phyloP scores from a whole-genome alignment of 2,329 filamentous ascomycete species.

The Microcyclospora tardicrescens region DNA sequence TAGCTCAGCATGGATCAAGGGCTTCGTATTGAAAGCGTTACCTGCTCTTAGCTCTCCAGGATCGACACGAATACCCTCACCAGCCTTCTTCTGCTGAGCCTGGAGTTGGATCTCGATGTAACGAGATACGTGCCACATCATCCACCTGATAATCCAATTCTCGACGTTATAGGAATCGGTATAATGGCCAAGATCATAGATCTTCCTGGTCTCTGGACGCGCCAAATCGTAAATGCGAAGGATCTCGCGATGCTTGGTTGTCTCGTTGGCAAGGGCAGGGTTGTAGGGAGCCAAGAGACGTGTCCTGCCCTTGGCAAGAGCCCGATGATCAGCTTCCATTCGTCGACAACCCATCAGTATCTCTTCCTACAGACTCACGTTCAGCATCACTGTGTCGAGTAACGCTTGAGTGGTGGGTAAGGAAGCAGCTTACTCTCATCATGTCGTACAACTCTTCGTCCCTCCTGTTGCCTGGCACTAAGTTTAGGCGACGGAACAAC shows the following conservation, averaged over 20 bases:
- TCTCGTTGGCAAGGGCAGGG: constrained; percentile 36
- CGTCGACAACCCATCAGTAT: neutral
- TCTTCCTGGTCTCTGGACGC: constrained; percentile 25
- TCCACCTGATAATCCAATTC: constrained; percentile 41
- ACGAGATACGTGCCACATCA: constrained; percentile 40
- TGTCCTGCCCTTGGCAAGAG: too few species aligned
- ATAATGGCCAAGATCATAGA: constrained; percentile 32
- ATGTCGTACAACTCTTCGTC: constrained; percentile 28
- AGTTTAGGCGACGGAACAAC: constrained; percentile 30
- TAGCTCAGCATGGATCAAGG: too few species aligned
- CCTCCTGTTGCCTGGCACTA: constrained; percentile 25
- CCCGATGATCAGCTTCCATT: too few species aligned
- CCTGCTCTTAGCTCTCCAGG: constrained; percentile 24
- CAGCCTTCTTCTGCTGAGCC: constrained; percentile 9
- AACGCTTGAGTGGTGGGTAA: neutral
- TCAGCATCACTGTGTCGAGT: neutral
- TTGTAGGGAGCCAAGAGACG: constrained; percentile 25
- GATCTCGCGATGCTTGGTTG: constrained; percentile 33
- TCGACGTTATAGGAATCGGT: constrained; percentile 29
- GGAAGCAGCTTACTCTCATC: constrained; percentile 28
- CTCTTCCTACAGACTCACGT: neutral
- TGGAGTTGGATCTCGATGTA: constrained; percentile 16
- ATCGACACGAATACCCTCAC: too few species aligned
- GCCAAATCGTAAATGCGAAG: constrained; percentile 29
- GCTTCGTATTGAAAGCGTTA: constrained; percentile 11